phyloP scores from a whole-genome alignment of 148 eudicot species.

The Agrostemma githago region DNA sequence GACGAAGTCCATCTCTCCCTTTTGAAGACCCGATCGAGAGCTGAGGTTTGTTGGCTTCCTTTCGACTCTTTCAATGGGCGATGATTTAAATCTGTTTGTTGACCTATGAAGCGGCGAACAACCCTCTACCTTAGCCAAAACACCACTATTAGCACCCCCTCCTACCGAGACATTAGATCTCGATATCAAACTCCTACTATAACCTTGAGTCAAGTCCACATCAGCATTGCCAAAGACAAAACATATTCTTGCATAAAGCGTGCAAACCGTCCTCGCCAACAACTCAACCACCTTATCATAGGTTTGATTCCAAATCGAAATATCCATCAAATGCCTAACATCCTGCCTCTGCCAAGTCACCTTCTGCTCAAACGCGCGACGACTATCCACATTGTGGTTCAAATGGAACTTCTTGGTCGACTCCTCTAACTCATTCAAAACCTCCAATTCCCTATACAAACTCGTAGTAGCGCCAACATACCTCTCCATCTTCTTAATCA shows the following conservation, averaged over 20 bases:
- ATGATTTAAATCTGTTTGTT: conserved; percentile 30
- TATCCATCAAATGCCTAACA: conserved; percentile 61
- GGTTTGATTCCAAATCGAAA: conserved; percentile 78
- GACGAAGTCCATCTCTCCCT: conserved; percentile 36
- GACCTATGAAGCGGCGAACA: not conserved
- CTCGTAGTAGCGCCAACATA: conserved; percentile 53
- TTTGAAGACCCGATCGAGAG: conserved; percentile 29
- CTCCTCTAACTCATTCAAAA: conserved; percentile 63
- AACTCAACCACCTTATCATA: conserved; percentile 79
- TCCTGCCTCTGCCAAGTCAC: conserved; percentile 75
- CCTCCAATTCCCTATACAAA: conserved; percentile 67
- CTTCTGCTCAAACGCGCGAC: conserved; percentile 73
- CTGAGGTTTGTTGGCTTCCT: conserved; percentile 30
- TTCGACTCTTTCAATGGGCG: conserved; percentile 28
- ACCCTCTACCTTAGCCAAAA: conserved; percentile 21
- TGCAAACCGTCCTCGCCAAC: conserved; percentile 74
- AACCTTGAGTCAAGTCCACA: conserved; percentile 24
- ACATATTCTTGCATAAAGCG: conserved; percentile 61
- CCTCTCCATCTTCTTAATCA: conserved; percentile 78
- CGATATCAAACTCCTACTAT: conserved; percentile 27
- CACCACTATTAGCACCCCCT: conserved; percentile 10
- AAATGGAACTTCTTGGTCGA: conserved; percentile 58
- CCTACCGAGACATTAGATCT: conserved; percentile 22
- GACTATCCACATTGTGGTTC: conserved; percentile 56
- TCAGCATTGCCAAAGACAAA: conserved; percentile 40